Evolutionary conservation across 305 asterid species (phyloP).

Genomic region (Solanum hybrid): DNA sequence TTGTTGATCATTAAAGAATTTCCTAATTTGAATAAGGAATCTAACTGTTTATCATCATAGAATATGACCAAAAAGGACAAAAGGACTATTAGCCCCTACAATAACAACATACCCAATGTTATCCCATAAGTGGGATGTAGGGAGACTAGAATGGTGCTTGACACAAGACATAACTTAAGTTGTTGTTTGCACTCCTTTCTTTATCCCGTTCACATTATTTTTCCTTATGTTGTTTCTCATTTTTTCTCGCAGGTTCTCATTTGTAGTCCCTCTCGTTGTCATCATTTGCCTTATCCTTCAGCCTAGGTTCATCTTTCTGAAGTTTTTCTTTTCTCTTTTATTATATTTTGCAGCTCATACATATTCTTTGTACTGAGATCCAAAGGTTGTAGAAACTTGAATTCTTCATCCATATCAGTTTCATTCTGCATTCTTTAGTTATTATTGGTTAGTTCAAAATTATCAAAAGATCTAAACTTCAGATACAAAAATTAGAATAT

Average conservation of each 20-base stretch:
- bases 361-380: not conserved
- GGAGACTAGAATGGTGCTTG: not conserved
- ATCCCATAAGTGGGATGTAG: not conserved
- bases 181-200: not conserved
- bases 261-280: not conserved
- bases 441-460: not conserved
- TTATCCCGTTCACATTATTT: not conserved
- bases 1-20: too few relatives aligned
- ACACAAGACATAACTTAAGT: not conserved
- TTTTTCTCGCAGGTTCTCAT: not conserved
- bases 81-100: not conserved
- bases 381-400: not conserved
- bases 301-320: not conserved
- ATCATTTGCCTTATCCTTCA: not conserved
- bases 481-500: too few relatives aligned
- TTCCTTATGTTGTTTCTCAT: not conserved
- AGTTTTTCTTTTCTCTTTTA: not conserved
- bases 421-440: not conserved
- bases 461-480: not conserved
- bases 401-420: not conserved
- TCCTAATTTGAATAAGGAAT: not conserved
- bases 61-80: not conserved
- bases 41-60: not conserved
- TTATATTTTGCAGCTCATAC: not conserved
- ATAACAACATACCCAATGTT: not conserved